Base-by-base conservation (phyloP, 139 green algal genomes). In the Diplosphaera chodatii region DNA sequence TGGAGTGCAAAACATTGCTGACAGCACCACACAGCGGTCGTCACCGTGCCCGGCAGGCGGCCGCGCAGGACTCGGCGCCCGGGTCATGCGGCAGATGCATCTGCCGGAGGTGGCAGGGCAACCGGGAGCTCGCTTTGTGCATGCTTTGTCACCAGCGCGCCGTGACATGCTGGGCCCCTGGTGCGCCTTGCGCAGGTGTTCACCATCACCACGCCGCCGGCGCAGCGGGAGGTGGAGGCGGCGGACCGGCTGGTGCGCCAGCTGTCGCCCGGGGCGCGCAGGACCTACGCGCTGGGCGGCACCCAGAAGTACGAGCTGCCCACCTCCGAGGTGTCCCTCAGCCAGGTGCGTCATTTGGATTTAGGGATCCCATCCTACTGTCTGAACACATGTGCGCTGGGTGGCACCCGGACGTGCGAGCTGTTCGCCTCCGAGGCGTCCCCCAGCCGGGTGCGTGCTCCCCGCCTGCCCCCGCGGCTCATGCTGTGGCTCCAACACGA, bases 291-390 rank as follows among this genome's bases (percentile, higher is more conserved):
- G 18, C 32, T 96, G 28, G 84, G 56, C 1, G 88, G 87, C 62
- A 92, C 83, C 6, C 82, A 87, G 72, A 93, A 89, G 63, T 97
- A 95, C 74, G 81, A 86, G 74, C 78, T 95, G 40, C 86, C 89
- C 0, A 83, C 32, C 31, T 32, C n/a, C 1, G 78, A 86, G 63
- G 79, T 85, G 23, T 76, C 40, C 21, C 65, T 86, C 25, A 74
- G 76, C 63, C 66, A 63, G 67, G 40, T 72, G 5, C 32, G 10
- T 10, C 6, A 48, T 48, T n/a, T n/a, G n/a, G n/a, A n/a, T n/a
- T n/a, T n/a, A n/a, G n/a, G n/a, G n/a, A n/a, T n/a, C n/a, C n/a
- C n/a, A n/a, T n/a, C n/a, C n/a, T n/a, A n/a, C n/a, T n/a, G n/a
- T n/a, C n/a, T n/a, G n/a, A n/a, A n/a, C n/a, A 93, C 93, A 0